Evolutionary conservation across 768 basidiomycete species (phyloP).

Genomic region (Serpula lacrymans): DNA sequence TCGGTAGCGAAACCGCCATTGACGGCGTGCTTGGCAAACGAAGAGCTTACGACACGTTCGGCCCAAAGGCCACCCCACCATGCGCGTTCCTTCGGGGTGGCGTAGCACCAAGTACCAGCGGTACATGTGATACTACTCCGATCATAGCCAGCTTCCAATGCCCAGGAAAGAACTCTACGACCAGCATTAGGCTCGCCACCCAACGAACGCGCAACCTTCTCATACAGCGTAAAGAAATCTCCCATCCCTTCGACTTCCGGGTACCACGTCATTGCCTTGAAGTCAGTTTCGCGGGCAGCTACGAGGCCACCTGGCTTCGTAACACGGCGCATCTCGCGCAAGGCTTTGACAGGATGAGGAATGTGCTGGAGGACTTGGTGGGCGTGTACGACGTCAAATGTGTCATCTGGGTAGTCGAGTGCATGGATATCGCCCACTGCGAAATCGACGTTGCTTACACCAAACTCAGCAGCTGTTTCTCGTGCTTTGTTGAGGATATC

Average conservation of each 20-base stretch:
- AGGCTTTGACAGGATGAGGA: constrained; percentile 34
- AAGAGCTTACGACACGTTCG: constrained; percentile 31
- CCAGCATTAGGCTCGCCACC: constrained; percentile 40
- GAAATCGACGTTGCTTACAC: constrained; percentile 38
- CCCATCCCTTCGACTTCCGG: constrained; percentile 31
- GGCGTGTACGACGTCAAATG: constrained; percentile 48
- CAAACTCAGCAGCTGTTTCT: constrained; percentile 20
- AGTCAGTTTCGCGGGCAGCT: constrained; percentile 41
- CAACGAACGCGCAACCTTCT: constrained; percentile 21
- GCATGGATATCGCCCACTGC: constrained; percentile 33
- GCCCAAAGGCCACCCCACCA: constrained; percentile 41
- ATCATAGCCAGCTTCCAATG: constrained; percentile 33
- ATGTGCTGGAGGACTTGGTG: constrained; percentile 52
- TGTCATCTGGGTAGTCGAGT: constrained; percentile 34
- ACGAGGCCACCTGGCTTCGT: constrained; percentile 44
- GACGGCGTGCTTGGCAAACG: constrained; percentile 28
- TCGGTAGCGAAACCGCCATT: constrained; percentile 19
- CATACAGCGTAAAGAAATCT: constrained; percentile 19
- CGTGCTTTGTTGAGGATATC: constrained; percentile 35
- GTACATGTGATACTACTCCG: constrained; percentile 22
- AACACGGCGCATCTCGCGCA: constrained; percentile 48
- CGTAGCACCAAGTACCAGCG: constrained; percentile 35
- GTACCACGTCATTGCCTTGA: constrained; percentile 29
- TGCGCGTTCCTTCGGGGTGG: constrained; percentile 29
- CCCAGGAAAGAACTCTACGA: constrained; percentile 35